Evolutionary conservation across 2,329 filamentous ascomycete genomes (phyloP).

Genomic region (Acrodontium crateriforme): DNA sequence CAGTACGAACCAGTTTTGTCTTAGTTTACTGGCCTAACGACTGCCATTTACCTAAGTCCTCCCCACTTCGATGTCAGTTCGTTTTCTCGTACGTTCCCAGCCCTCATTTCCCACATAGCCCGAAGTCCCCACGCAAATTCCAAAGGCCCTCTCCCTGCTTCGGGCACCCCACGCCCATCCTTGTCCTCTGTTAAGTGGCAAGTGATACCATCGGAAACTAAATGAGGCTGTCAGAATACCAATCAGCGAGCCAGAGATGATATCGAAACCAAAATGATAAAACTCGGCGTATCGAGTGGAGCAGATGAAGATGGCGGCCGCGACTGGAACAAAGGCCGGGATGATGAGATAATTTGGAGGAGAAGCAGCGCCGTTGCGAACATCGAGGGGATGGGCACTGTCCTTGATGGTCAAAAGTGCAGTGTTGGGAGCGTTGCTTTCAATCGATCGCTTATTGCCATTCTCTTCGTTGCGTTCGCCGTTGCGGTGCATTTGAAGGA

Average conservation of each 20-base stretch:
- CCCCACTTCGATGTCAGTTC: no score
- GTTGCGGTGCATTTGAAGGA: slow-evolving; percentile 15
- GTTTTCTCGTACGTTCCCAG: no score
- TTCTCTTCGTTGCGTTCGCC: slow-evolving; percentile 6
- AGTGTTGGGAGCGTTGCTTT: slow-evolving; percentile 2
- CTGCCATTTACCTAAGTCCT: no score
- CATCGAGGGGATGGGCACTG: slow-evolving; percentile 16
- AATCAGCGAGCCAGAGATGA: slow-evolving; percentile 70
- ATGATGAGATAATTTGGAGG: slow-evolving; percentile 69
- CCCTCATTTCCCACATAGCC: slow-evolving; percentile 36
- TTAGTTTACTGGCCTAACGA: no score
- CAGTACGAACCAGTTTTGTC: no score
- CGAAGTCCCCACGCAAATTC: slow-evolving; percentile 50
- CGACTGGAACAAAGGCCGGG: slow-evolving; percentile 56
- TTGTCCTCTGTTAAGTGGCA: slow-evolving; percentile 62
- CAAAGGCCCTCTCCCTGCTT: slow-evolving; percentile 59
- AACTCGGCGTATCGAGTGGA: slow-evolving; percentile 78
- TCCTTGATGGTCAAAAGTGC: slow-evolving; percentile 5
- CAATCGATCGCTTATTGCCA: no score
- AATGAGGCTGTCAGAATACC: slow-evolving; percentile 59
- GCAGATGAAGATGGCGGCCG: slow-evolving; percentile 65
- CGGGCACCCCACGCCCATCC: slow-evolving; percentile 85
- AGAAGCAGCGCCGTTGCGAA: slow-evolving; percentile 58
- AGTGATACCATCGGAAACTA: slow-evolving; percentile 73
- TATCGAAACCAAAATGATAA: slow-evolving; percentile 85